Evolutionary conservation across 176 grass and related monocot species (phyloP).

Genomic region (Raddia guianensis): DNA sequence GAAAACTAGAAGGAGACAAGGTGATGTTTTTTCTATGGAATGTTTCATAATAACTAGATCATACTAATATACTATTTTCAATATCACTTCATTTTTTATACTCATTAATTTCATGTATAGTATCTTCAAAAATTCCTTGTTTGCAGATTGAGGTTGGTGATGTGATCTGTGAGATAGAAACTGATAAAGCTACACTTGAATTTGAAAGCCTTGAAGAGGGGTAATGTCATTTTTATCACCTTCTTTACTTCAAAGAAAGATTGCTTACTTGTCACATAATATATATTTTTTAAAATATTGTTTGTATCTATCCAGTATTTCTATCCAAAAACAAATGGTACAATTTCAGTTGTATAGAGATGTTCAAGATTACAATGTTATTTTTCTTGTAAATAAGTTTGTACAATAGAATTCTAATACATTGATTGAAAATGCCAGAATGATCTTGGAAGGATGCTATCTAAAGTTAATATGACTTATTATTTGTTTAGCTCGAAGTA

Average conservation of each 20-base stretch:
- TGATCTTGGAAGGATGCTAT: neutral
- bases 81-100: slow-evolving; percentile 9
- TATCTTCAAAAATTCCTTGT: neutral
- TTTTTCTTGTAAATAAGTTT: slow-evolving; percentile 14
- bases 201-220: slow-evolving; percentile 97
- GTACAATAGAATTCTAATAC: slow-evolving; percentile 9
- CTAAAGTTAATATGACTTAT: slow-evolving; percentile 6
- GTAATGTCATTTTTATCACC: slow-evolving; percentile 49
- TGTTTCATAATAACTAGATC: slow-evolving; percentile 18
- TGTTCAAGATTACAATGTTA: slow-evolving; percentile 13
- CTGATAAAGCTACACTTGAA: slow-evolving; percentile 95
- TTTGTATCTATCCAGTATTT: slow-evolving; percentile 7
- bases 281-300: neutral
- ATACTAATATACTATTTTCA: neutral
- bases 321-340: neutral
- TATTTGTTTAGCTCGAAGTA: slow-evolving; percentile 22
- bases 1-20: slow-evolving; percentile 97
- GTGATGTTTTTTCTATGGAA: slow-evolving; percentile 44
- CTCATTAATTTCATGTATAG: neutral
- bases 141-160: slow-evolving; percentile 96
- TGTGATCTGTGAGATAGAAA: slow-evolving; percentile 98
- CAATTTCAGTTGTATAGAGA: neutral
- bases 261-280: neutral
- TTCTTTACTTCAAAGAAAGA: slow-evolving; percentile 27
- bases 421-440: neutral